These are phyloP conservation scores for Solanum medicagineum DNA, from an alignment of 257 asterid genomes.

Conservation along the genomic window DNA sequence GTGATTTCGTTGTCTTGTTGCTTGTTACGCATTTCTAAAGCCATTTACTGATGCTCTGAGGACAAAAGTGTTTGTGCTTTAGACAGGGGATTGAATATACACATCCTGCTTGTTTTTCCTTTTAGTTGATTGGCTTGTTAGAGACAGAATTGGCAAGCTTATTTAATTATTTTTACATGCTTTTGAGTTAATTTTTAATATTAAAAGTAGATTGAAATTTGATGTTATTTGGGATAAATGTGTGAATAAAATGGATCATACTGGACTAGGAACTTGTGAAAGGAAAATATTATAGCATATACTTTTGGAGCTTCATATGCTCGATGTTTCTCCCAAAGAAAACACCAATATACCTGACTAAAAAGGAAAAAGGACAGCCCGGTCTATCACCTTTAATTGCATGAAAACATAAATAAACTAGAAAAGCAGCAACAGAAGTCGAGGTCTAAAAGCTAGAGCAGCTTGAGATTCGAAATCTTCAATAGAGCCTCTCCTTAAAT, in stretches of 20 bases:
- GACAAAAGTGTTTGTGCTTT: neutral
- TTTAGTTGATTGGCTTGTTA: neutral
- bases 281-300: neutral
- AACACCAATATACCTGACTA: neutral
- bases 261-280: neutral
- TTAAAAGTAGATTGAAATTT: neutral
- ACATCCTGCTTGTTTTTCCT: neutral
- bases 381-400: neutral
- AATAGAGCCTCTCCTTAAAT: conserved; percentile 7
- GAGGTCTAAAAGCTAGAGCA: neutral
- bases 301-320: neutral
- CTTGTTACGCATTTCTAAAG: neutral
- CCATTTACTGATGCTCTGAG: neutral
- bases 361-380: neutral
- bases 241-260: neutral
- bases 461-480: neutral
- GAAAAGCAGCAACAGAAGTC: neutral
- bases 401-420: neutral
- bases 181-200: neutral
- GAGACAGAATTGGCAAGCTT: neutral
- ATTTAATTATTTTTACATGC: too few relatives aligned
- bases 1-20: neutral
- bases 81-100: neutral
- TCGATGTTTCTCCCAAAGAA: neutral
- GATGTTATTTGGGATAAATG: neutral